Percentiles rank a stretch among this genome's conserved stretches.
phyloP scores from a whole-genome alignment of 2,329 filamentous ascomycete species.

The Aureobasidium subglaciale region DNA sequence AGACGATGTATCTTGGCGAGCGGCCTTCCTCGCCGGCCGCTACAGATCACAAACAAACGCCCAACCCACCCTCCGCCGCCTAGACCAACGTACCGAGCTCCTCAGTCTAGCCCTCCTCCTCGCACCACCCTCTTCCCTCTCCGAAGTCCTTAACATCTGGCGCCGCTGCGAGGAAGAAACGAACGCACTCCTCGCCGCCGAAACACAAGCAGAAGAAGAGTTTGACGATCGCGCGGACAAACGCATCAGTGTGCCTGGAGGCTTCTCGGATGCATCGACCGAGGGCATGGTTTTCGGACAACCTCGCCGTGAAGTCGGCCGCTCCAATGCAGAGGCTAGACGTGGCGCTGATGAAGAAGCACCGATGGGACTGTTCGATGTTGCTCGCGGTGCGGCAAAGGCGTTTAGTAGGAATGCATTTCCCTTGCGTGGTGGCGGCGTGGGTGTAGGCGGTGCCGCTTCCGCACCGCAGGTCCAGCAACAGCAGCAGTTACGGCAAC shows the following conservation, averaged over 20 bases:
- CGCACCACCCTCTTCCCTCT: conserved; percentile 61
- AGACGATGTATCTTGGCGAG: conserved; percentile 71
- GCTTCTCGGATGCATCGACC: conserved; percentile 32
- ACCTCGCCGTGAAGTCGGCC: conserved; percentile 34
- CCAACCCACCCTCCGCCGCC: conserved; percentile 56
- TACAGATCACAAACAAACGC: conserved; percentile 47
- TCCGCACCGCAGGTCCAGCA: conserved; percentile 19
- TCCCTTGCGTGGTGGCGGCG: conserved; percentile 34
- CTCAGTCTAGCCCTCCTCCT: conserved; percentile 68
- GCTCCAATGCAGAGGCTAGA: conserved; percentile 16
- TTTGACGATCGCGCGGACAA: conserved; percentile 63
- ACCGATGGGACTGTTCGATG: conserved; percentile 48
- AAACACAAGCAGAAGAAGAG: conserved; percentile 60
- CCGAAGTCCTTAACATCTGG: conserved; percentile 69
- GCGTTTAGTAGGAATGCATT: conserved; percentile 43
- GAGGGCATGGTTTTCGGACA: conserved; percentile 32
- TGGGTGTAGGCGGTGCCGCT: neutral
- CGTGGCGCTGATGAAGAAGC: conserved; percentile 39
- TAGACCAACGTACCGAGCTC: conserved; percentile 77
- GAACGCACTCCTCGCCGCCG: conserved; percentile 57
- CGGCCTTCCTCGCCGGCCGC: conserved; percentile 69
- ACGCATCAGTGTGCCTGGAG: conserved; percentile 30
- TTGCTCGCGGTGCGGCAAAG: conserved; percentile 43
- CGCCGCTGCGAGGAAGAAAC: conserved; percentile 73
- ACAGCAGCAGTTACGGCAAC: conserved; percentile 12